Percentiles rank a stretch among this genome's conserved stretches.
Conservation (phyloP, 139 green algal genomes). For the Gonium pectorale region DNA sequence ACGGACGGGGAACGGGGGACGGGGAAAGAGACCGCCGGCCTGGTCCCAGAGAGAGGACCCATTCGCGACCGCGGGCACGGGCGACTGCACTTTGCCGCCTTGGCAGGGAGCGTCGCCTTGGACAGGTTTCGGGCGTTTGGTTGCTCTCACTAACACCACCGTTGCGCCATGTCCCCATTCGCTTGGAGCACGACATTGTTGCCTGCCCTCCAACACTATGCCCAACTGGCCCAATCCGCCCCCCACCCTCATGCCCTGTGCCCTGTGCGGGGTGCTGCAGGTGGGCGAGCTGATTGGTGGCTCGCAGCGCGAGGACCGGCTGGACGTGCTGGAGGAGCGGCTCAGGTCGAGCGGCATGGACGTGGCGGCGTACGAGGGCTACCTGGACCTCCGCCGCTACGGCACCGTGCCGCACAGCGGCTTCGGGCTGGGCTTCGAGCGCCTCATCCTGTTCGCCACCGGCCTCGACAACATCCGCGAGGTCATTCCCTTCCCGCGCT, state of each 20-base stretch:
- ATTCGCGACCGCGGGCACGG: too few species aligned
- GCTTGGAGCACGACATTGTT: too few species aligned
- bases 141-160: too few species aligned
- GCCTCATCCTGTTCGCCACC: slow-evolving; percentile 97
- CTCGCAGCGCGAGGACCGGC: slow-evolving; percentile 90
- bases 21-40: neutral
- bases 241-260: too few species aligned
- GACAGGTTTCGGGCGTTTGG: too few species aligned
- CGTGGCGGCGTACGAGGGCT: slow-evolving; percentile 88
- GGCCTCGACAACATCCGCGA: slow-evolving; percentile 99
- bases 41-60: too few species aligned
- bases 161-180: too few species aligned
- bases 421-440: slow-evolving; percentile 99
- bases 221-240: neutral
- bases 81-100: too few species aligned
- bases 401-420: slow-evolving; percentile 94
- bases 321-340: slow-evolving; percentile 75
- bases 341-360: slow-evolving; percentile 83
- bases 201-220: too few species aligned
- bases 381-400: slow-evolving; percentile 96
- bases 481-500: slow-evolving; percentile 98
- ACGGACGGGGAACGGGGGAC: neutral
- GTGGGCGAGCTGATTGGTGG: slow-evolving; percentile 94
- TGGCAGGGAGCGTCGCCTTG: too few species aligned
- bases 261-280: too few species aligned